phyloP scores from a whole-genome alignment of 768 basidiomycete genomes.

The Trametes elegans region DNA sequence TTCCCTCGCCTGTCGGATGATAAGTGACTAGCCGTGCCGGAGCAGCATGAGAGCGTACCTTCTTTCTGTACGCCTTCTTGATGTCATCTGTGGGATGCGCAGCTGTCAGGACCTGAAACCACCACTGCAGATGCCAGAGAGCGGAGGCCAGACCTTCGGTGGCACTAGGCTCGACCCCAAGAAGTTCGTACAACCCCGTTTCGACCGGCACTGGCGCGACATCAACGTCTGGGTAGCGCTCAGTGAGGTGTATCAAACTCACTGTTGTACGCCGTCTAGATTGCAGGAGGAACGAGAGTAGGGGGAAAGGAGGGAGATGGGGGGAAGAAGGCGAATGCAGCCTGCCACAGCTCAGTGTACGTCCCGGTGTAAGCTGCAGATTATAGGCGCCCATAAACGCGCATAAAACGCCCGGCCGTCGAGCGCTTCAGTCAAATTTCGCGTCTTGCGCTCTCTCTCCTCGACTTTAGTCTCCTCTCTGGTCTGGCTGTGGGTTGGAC shows the following conservation, averaged over 20 bases:
- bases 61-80: conserved; percentile 91
- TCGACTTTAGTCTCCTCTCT: neutral
- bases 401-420: neutral
- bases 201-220: conserved; percentile 59
- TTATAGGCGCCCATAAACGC: neutral
- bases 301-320: neutral
- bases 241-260: neutral
- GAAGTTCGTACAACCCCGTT: conserved; percentile 82
- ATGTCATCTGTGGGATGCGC: conserved; percentile 61
- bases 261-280: neutral
- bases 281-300: neutral
- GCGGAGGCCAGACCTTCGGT: conserved; percentile 54
- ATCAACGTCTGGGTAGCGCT: neutral
- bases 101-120: conserved; percentile 16
- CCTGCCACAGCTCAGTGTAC: neutral
- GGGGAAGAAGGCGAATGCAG: no score
- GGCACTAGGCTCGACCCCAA: conserved; percentile 70
- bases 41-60: conserved; percentile 47
- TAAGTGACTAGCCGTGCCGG: conserved; percentile 16
- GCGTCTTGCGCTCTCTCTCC: neutral
- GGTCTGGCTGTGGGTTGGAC: neutral
- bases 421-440: conserved; percentile 7
- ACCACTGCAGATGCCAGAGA: no score
- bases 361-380: neutral
- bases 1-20: conserved; percentile 65